Evolutionary conservation across 192 early-diverging fungal genomes (phyloP), one percentile per base, ranked within the genome.

Genomic region (Cladochytrium replicatum): DNA sequence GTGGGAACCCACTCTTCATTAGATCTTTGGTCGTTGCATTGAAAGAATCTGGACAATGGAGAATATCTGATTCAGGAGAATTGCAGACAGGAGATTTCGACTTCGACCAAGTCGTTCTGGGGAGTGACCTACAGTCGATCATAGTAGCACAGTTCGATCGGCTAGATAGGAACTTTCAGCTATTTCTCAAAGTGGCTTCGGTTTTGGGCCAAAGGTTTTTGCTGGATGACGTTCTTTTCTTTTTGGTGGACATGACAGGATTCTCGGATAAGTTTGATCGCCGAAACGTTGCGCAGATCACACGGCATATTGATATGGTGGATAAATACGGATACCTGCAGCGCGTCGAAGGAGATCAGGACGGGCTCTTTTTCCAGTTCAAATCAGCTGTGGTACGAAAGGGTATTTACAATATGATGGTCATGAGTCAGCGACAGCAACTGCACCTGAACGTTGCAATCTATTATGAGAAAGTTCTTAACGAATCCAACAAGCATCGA

Each of bases 121-220:
- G 58, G 7, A 50, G 64, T 39, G 72, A 75, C 47, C 43, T 66
- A 21, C 74, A 75, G 46, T 55, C 37, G 28, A 63, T 75, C 11
- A 57, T 75, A 32, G 38, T 71, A 3, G 67, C 72, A 11, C 71
- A 73, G 48, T 75, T 76, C 45, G 72, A 75, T 38, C 58, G 72
- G 29, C 53, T 75, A 11, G 66, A 74, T 29, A 41, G 67, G 23
- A 69, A 58, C 32, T 73, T 64, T 45, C 72, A 75, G 46, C 55
- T 75, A 8, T 70, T 75, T 26, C 51, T 75, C 25, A 75, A 75
- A 34, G 55, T 75, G n/a, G 67, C 71, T 1, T 58, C 72, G 13
- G 72, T 71, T 1, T 52, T 75, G 1, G 72, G 72, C 1, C 72
- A 69, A 43, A 45, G 53, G 26, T 75, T 75, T 47, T 29, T 60